Percentiles rank a stretch among this genome's conserved stretches.
phyloP scores from a whole-genome alignment of 2,329 filamentous ascomycete genomes.

The Paraphaeosphaeria sporulosa region DNA sequence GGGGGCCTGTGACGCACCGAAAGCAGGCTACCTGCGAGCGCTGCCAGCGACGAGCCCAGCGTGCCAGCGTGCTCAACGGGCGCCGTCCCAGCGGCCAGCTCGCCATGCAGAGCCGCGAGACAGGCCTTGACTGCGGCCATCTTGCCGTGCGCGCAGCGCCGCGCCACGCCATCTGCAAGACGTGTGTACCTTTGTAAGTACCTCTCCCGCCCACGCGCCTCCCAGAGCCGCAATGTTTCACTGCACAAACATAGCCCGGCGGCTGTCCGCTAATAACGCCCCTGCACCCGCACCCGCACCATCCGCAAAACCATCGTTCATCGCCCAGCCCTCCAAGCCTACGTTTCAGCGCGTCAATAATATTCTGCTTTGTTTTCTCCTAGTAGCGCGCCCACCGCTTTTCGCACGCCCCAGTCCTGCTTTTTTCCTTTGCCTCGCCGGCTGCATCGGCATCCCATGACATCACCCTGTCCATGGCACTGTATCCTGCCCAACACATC shows the following conservation, averaged over 20 bases:
- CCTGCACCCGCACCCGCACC: no score
- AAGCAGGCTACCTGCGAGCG: conserved; percentile 17
- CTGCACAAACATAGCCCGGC: no score
- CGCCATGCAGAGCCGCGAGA: not conserved
- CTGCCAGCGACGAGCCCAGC: no score
- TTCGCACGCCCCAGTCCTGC: not conserved
- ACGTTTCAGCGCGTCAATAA: conserved; percentile 2
- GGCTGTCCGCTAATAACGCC: no score
- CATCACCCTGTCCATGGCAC: not conserved
- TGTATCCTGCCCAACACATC: not conserved
- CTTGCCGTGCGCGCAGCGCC: no score
- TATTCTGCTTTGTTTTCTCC: not conserved
- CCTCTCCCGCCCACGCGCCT: no score
- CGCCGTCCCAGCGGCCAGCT: no score
- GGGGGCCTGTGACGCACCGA: conserved; percentile 62
- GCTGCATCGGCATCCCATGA: not conserved
- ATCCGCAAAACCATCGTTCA: not conserved
- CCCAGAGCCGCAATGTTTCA: no score
- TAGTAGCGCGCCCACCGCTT: not conserved
- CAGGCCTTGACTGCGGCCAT: no score
- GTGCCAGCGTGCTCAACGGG: no score
- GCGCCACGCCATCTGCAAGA: no score
- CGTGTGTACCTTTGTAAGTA: no score
- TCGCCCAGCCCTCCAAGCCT: not conserved
- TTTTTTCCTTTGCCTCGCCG: not conserved